Percentiles rank a stretch among this genome's conserved stretches.
Conservation (phyloP, 2,329 filamentous ascomycete genomes). For the Tetracladium maxilliforme region DNA sequence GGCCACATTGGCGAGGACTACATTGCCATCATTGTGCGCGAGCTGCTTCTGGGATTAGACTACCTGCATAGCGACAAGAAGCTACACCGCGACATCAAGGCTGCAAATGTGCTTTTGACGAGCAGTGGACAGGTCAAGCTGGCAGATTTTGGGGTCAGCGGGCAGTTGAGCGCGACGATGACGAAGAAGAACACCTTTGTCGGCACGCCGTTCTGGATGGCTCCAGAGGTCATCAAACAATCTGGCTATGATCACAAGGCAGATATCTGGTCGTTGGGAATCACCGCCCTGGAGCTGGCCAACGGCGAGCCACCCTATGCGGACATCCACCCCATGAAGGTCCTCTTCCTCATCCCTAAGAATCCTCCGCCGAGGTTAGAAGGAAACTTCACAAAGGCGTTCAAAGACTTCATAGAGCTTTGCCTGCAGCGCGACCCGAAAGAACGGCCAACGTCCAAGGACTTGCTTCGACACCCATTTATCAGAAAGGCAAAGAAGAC, state of each 20-base stretch:
- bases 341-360: slow-evolving; percentile 90
- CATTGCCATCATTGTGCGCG: slow-evolving; percentile 87
- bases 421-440: slow-evolving; percentile 82
- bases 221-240: slow-evolving; percentile 96
- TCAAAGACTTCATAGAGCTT: slow-evolving; percentile 72
- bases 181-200: slow-evolving; percentile 99
- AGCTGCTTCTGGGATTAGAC: slow-evolving; percentile 77
- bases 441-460: slow-evolving; percentile 74
- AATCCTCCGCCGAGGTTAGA: slow-evolving; percentile 74
- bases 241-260: slow-evolving; percentile 96
- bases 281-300: slow-evolving; percentile 83
- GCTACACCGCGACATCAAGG: slow-evolving; percentile 91
- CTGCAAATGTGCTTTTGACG: slow-evolving; percentile 82
- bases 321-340: slow-evolving; percentile 97
- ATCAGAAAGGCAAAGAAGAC: slow-evolving; percentile 87
- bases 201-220: slow-evolving; percentile 98
- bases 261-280: slow-evolving; percentile 93
- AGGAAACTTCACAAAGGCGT: slow-evolving; percentile 67
- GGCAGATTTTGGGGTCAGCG: slow-evolving; percentile 93
- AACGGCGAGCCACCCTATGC: slow-evolving; percentile 89
- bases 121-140: slow-evolving; percentile 92
- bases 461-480: slow-evolving; percentile 80
- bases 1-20: slow-evolving; percentile 87
- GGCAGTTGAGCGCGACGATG: slow-evolving; percentile 93
- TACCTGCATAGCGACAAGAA: slow-evolving; percentile 95